Evolutionary conservation across 1,284 basidiomycete genomes (phyloP), one percentile per base, ranked within the genome.

Genomic region (Salmacisia buchloeana): DNA sequence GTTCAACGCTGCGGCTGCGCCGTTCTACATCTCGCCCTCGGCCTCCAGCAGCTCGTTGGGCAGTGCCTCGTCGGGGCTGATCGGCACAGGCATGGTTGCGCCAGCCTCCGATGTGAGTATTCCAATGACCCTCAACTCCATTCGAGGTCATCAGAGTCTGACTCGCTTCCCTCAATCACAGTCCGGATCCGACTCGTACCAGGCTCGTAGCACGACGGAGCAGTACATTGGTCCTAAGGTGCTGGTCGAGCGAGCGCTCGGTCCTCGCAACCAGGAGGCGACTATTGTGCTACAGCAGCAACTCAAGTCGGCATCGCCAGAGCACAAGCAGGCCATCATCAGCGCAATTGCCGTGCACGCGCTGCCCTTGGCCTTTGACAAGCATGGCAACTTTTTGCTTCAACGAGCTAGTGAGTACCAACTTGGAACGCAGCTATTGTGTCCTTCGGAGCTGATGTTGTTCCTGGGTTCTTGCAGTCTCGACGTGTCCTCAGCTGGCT

Each of bases 321-420:
- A 69, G 9, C 63, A 61, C 33, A 67, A 67, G 33, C 39, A 56
- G 13, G 63, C 64, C 38, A 68, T 77, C 45, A 25, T 76, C 1
- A 41, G 65, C 4, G 71, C 74, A 0, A 63, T 79, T 18, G 54
- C 63, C 12, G 62, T 63, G 1, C 60, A 64, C 35, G 38, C 76
- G 0, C 49, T 74, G 0, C 45, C 63, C 1, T 66, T 79, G 0
- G 65, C 69, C 12, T 65, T 70, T 38, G 71, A 78, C 61, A 70
- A 66, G 33, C 69, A 74, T 36, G 77, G 76, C 45, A 73, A 78
- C 36, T 79, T 75, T 49, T 56, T 79, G 25, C 71, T 77, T 13
- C 71, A 77, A 60, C 66, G 75, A 5, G 72, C 69, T 1, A 59
- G 61, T 67, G 31, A 58, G 62, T 60, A 29, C 49, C n/a, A 2